A percentile compares a stretch with the other conserved stretches of the same genome.
Conservation (phyloP, 2,329 filamentous ascomycete genomes). For the Exserohilum rostratum region DNA sequence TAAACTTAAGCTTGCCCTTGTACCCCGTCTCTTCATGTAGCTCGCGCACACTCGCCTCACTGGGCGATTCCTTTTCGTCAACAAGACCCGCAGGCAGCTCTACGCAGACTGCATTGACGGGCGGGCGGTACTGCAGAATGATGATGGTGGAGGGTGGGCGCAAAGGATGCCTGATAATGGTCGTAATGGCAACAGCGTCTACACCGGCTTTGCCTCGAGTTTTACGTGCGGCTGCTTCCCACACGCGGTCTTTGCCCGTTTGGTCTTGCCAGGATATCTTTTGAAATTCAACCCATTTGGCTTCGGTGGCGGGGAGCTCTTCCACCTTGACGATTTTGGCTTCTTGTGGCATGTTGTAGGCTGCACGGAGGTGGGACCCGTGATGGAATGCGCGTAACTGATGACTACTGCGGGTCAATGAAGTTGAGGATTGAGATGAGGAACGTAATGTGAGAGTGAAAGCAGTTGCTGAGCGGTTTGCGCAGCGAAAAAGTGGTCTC, state of each 20-base stretch:
- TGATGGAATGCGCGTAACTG: conserved; percentile 21
- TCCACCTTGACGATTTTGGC: conserved; percentile 48
- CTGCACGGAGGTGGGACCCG: conserved; percentile 16
- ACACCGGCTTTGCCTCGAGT: conserved; percentile 62
- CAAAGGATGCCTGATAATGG: conserved; percentile 58
- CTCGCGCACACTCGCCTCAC: conserved; percentile 63
- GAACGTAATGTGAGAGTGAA: background rate
- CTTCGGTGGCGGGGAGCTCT: conserved; percentile 58
- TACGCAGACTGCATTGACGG: conserved; percentile 63
- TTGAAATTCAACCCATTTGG: conserved; percentile 63
- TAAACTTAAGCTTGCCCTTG: conserved; percentile 58
- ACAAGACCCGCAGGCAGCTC: conserved; percentile 67
- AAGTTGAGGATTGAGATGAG: background rate
- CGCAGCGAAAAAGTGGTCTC: background rate
- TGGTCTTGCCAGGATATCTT: conserved; percentile 60
- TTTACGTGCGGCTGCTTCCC: conserved; percentile 59
- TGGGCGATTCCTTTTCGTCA: conserved; percentile 62
- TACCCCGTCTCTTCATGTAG: conserved; percentile 69
- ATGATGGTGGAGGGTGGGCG: conserved; percentile 59
- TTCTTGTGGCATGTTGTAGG: conserved; percentile 42
- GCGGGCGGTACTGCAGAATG: conserved; percentile 66
- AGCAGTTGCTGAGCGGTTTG: background rate
- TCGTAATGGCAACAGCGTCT: conserved; percentile 65
- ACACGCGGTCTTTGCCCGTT: conserved; percentile 54
- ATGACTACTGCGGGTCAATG: background rate